Conservation (phyloP, 164 flowering plant species). For the Liquidambar formosana region DNA sequence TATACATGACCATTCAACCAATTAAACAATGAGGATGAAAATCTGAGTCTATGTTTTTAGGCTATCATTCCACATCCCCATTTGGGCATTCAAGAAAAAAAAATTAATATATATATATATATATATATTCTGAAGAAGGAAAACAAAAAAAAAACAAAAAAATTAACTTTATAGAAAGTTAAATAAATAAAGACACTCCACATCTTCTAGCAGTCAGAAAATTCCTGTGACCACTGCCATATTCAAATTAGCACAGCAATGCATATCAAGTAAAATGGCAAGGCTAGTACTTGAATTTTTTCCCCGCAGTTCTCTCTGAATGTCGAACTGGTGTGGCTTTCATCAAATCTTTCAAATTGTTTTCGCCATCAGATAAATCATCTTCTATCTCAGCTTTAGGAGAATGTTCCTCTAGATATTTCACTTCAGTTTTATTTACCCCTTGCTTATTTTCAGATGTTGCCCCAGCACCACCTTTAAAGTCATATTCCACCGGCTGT, state of each 20-base stretch:
- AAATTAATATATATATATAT: no score
- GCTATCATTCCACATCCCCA: no score
- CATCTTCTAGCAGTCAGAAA: not conserved
- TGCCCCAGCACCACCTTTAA: slow-evolving; percentile 87
- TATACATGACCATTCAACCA: no score
- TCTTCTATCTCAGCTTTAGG: slow-evolving; percentile 42
- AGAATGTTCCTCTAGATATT: slow-evolving; percentile 33
- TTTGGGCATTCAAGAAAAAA: no score
- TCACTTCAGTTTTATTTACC: slow-evolving; percentile 22
- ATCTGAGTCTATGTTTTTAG: no score
- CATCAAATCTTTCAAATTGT: slow-evolving; percentile 24
- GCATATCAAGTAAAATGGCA: slow-evolving; percentile 4
- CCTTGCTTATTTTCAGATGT: slow-evolving; percentile 29
- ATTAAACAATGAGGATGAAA: no score
- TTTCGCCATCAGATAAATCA: slow-evolving; percentile 43
- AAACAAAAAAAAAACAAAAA: no score
- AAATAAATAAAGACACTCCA: not conserved
- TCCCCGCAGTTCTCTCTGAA: slow-evolving; percentile 80
- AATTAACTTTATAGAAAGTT: not conserved
- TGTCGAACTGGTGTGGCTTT: slow-evolving; percentile 65
- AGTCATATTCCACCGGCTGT: slow-evolving; percentile 53
- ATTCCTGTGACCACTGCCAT: not conserved
- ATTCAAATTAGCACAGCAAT: no score
- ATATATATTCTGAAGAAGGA: no score
- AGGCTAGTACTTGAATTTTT: slow-evolving; percentile 58